phyloP scores from a whole-genome alignment of 2,329 filamentous ascomycete species.

The Fusarium denticulatum region DNA sequence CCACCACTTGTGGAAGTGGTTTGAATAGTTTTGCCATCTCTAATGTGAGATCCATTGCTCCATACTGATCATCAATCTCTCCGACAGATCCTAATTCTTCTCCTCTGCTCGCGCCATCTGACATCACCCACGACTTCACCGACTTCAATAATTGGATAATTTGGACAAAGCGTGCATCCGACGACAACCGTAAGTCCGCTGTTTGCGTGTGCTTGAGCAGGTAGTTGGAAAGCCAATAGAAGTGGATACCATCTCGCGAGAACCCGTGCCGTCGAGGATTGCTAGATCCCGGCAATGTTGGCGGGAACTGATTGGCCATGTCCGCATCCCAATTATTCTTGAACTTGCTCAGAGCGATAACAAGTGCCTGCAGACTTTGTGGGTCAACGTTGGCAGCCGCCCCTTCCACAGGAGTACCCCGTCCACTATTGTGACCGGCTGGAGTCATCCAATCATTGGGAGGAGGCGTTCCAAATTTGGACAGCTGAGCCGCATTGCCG shows the following conservation, averaged over 20 bases:
- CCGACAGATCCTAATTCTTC: conserved; percentile 75
- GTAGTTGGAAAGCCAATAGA: conserved; percentile 76
- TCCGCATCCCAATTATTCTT: conserved; percentile 78
- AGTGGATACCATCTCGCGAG: conserved; percentile 76
- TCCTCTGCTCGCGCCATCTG: conserved; percentile 71
- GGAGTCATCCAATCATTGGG: conserved; percentile 67
- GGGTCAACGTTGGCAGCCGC: conserved; percentile 52
- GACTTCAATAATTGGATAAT: conserved; percentile 70
- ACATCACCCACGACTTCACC: conserved; percentile 68
- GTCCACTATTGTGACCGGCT: conserved; percentile 54
- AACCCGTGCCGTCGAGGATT: conserved; percentile 72
- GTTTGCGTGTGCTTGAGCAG: conserved; percentile 68
- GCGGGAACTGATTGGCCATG: conserved; percentile 73
- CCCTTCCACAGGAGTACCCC: conserved; percentile 57
- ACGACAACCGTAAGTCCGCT: conserved; percentile 62
- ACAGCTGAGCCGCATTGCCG: conserved; percentile 50
- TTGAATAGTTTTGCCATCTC: conserved; percentile 78
- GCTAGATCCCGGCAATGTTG: conserved; percentile 53
- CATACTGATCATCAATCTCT: conserved; percentile 74
- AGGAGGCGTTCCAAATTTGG: conserved; percentile 63
- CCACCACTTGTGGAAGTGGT: conserved; percentile 61
- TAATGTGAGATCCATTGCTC: conserved; percentile 70
- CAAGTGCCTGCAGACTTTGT: conserved; percentile 58
- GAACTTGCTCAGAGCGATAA: conserved; percentile 74
- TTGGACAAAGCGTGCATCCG: conserved; percentile 69